Base-by-base conservation (phyloP, 306 rosid genomes). In the cucumber (Cucumis sativus) region DNA sequence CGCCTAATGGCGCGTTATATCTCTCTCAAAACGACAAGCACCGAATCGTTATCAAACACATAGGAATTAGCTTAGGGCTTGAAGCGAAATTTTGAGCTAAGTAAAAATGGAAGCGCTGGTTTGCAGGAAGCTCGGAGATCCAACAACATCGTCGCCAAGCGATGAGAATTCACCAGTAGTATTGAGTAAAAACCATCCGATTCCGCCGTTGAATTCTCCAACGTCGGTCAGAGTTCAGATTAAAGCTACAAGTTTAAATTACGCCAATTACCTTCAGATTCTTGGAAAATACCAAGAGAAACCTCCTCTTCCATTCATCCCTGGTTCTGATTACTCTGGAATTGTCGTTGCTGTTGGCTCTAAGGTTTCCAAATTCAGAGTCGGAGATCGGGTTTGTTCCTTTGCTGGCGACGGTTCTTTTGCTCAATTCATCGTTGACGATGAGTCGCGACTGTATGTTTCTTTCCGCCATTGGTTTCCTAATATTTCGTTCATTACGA, bases 211-310 rank as follows among this genome's bases (percentile, higher is more conserved):
- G 62, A 59, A 79, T 10, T 82, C 91, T 63, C 92, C 97, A 16
- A 84, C 93, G 39, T 64, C 96, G 0, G 96, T 92, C 20, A 88
- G 97, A 79, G 93, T 95, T 67, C 89, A 89, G 57, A 78, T 95
- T 75, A 92, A 84, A 88, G 97, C 96, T 30, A 88, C 97, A 30
- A 95, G 98, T 88, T 89, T 95, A 92, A 95, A 95, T 86, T 95
- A 81, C 63, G 97, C 96, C 21, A 95, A 95, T 82, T 92, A 95
- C 83, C 84, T 90, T 33, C 97, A 92, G 87, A 82, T 95, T 49
- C 75, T 84, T 16, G 98, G 97, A 1, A 83, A 82, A 81, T 95
- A 90, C 81, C 96, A 95, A 70, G 97, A 95, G 84, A 92, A 89
- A 79, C 62, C 84, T 16, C 43, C 90, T 11, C 78, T 95, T 15